Base-by-base conservation (phyloP, 176 grass and related monocot species). In the Juncus inflexus region DNA sequence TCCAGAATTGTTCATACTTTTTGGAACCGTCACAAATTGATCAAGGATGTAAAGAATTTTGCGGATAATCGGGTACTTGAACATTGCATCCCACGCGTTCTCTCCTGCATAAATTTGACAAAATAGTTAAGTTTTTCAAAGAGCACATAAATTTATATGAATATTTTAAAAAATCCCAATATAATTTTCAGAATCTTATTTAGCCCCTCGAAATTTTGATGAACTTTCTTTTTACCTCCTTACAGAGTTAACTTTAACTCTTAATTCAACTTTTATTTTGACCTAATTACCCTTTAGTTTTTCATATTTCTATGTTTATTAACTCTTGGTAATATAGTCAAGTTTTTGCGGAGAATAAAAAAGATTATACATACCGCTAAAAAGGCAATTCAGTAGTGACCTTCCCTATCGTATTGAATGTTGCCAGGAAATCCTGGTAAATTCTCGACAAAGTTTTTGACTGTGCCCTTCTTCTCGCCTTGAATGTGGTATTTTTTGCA, bases 401-500 rank as follows among this genome's bases (percentile, higher is more conserved):
- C 84, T 45, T 96, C 76, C 3, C 81, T 75, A 65, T 87, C 81
- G 42, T 87, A 90, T 1, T 78, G 78, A 38, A 96, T 78, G 59
- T 90, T 96, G 53, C 90, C 87, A 3, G 91, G 84, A 4, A 76
- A 43, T 7, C 91, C 87, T 35, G 87, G 91, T 11, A 96, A 73
- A 79, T 82, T 83, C 14, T 80, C 76, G 10, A 87, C 73, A 76
- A 96, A 96, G 45, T 73, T 66, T 4, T 78, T 56, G 2, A 73
- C 55, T 37, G 68, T 66, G 58, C 84, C 86, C 12, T 63, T 82
- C 60, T 90, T 85, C 15, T 83, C 79, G 19, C 81, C 84, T 12
- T 15, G 39, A 71, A 96, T 80, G 75, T 85, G 69, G 50, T 96
- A 90, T 69, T 78, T 85, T 51, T 73, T 87, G 74, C 91, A 95